Conservation (phyloP, 352 stramenopile genomes). For the Peronospora destructor region DNA sequence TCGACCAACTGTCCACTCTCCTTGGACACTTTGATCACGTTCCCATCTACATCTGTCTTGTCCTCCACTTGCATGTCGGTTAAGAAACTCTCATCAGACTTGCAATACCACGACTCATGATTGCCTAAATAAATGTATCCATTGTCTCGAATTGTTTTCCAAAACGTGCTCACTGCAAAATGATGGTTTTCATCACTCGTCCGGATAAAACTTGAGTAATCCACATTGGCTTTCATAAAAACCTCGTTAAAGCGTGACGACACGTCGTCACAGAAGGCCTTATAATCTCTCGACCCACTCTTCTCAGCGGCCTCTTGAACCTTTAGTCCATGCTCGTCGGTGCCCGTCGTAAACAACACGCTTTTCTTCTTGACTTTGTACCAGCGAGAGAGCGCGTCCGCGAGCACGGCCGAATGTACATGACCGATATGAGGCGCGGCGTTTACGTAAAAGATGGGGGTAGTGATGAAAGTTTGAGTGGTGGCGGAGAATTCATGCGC, state of each 20-base stretch:
- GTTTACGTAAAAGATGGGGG: conserved; percentile 99
- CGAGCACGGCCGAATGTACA: conserved; percentile 94
- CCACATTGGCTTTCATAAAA: conserved; percentile 86
- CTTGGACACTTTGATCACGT: conserved; percentile 69
- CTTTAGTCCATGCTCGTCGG: conserved; percentile 97
- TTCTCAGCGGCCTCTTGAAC: conserved; percentile 92
- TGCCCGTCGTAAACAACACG: conserved; percentile 94
- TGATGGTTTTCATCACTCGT: conserved; percentile 94
- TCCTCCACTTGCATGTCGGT: conserved; percentile 95
- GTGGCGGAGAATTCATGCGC: not conserved
- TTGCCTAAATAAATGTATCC: conserved; percentile 95
- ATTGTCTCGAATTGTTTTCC: conserved; percentile 85
- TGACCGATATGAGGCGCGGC: conserved; percentile 98
- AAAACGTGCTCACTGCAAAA: conserved; percentile 86
- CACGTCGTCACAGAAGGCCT: conserved; percentile 90
- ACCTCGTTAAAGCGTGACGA: conserved; percentile 87
- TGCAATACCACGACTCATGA: conserved; percentile 98
- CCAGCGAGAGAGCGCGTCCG: conserved; percentile 80
- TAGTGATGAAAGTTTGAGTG: conserved; percentile 82
- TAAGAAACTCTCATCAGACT: conserved; percentile 98
- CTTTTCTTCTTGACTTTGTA: conserved; percentile 41
- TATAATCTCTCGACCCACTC: conserved; percentile 71
- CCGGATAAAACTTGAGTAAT: conserved; percentile 94
- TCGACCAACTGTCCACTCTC: conserved; percentile 89
- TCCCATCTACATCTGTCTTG: conserved; percentile 32